phyloP scores from a whole-genome alignment of 1,284 basidiomycete species.

The Schizophyllum amplum region DNA sequence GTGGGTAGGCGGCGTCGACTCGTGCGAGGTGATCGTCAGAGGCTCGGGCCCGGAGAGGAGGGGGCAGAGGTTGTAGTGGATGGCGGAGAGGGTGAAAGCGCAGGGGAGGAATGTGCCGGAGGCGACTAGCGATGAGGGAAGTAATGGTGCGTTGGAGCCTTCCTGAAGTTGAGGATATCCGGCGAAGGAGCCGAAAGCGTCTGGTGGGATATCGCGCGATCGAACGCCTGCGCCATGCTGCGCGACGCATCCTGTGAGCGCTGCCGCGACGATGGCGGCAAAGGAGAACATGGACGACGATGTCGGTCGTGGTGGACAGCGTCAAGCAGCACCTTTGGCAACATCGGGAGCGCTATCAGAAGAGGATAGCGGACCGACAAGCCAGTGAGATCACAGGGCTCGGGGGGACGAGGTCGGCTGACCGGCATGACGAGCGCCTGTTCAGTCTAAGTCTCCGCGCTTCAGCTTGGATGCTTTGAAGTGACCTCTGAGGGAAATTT shows the following conservation, averaged over 20 bases:
- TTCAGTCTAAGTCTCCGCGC: no score
- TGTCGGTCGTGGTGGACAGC: no score
- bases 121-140: not conserved
- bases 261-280: not conserved
- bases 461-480: no score
- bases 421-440: no score
- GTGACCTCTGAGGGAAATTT: no score
- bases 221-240: no score
- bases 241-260: no score
- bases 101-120: not conserved
- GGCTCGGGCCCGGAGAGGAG: not conserved
- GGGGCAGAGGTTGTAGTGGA: not conserved
- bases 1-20: not conserved
- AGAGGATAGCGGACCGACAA: not conserved
- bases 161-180: not conserved
- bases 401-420: no score
- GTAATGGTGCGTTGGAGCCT: not conserved
- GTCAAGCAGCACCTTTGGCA: not conserved
- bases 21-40: not conserved
- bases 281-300: not conserved
- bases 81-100: not conserved
- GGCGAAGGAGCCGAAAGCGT: no score
- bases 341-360: not conserved
- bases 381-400: no score
- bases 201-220: no score